Conservation (phyloP, 2,329 filamentous ascomycete genomes). For the Colletotrichum phormii region DNA sequence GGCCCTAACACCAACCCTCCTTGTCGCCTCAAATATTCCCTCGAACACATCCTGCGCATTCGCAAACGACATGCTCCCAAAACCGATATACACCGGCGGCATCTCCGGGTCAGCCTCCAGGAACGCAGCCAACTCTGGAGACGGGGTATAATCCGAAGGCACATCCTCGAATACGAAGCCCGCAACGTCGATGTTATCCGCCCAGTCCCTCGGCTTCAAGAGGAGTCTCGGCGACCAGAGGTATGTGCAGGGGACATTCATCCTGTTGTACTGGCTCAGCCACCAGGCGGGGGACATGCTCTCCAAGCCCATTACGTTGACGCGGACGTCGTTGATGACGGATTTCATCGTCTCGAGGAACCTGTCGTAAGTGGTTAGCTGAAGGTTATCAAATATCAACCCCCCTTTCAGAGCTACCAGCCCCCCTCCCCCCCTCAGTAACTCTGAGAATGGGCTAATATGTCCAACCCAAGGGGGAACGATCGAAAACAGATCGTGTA, state of each 20-base stretch:
- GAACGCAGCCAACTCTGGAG: constrained; percentile 48
- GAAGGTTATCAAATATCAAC: fast-evolving
- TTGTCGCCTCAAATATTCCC: not conserved
- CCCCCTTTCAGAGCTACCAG: not conserved
- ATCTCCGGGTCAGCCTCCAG: constrained; percentile 40
- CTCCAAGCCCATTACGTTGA: constrained; percentile 55
- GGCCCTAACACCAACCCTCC: constrained; percentile 10
- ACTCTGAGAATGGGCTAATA: not conserved
- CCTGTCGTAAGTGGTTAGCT: not conserved
- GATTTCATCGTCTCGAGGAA: constrained; percentile 28
- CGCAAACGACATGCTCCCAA: constrained; percentile 46
- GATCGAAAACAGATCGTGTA: fast-evolving
- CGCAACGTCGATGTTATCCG: constrained; percentile 63
- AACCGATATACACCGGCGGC: constrained; percentile 48
- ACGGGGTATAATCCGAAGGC: constrained; percentile 55
- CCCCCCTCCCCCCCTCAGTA: too few species aligned
- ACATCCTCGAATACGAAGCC: constrained; percentile 66
- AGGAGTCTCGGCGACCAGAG: constrained; percentile 57
- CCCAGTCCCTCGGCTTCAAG: constrained; percentile 66
- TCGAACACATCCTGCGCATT: constrained; percentile 8
- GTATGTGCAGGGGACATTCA: constrained; percentile 61
- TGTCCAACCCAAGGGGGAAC: not conserved
- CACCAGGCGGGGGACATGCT: constrained; percentile 61
- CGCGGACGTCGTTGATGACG: constrained; percentile 59
- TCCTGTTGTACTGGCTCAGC: constrained; percentile 57